Evolutionary conservation across 1,284 basidiomycete genomes (phyloP).

Genomic region (Golubevia sp.): DNA sequence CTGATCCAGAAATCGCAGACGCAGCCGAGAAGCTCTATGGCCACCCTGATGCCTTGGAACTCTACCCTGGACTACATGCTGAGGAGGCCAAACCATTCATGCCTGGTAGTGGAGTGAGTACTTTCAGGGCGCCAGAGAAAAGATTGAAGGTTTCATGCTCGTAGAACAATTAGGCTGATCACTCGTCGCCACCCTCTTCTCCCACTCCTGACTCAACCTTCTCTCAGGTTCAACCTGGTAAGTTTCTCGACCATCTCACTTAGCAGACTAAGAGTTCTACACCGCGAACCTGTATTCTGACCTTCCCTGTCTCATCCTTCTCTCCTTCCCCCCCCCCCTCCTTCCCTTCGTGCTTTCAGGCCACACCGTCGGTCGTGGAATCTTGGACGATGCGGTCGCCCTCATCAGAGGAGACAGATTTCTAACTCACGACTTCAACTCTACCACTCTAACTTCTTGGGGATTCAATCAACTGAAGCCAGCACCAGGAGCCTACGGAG

Average conservation of each 20-base stretch:
- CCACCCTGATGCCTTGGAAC: conserved; percentile 65
- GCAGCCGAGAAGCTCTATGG: conserved; percentile 70
- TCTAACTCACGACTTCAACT: conserved; percentile 79
- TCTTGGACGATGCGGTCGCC: conserved; percentile 83
- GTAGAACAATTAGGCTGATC: no score
- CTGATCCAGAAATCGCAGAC: conserved; percentile 72
- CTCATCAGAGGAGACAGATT: conserved; percentile 81
- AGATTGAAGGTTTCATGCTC: no score
- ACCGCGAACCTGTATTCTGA: no score
- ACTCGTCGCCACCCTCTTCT: no score
- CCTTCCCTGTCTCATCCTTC: no score
- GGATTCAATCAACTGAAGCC: conserved; percentile 37
- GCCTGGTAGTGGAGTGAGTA: conserved; percentile 79
- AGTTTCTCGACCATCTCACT: no score
- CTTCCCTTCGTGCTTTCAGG: conserved; percentile 71
- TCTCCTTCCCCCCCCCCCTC: no score
- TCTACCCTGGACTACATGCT: conserved; percentile 68
- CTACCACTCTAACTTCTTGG: conserved; percentile 72
- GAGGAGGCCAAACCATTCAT: conserved; percentile 78
- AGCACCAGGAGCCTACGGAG: conserved; percentile 63
- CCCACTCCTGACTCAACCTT: no score
- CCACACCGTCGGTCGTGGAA: conserved; percentile 83
- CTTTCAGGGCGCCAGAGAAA: no score
- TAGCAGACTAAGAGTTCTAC: no score
- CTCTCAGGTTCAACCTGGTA: no score